A percentile compares a stretch with the other conserved stretches of the same genome.
Conservation (phyloP, 371 early-diverging fungal species). For the Mucor velutinosus region DNA sequence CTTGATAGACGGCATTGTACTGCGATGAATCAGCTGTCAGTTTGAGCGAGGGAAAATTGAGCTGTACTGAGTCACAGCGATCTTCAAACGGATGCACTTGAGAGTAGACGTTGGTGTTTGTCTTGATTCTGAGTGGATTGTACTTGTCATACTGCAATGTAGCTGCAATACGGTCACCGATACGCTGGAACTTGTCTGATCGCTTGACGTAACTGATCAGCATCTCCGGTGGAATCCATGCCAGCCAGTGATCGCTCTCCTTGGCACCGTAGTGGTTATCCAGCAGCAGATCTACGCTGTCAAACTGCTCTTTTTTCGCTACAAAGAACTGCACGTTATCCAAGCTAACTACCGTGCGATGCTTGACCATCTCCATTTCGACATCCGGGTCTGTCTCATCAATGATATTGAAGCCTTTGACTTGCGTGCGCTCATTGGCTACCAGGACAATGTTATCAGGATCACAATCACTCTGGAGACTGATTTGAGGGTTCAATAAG, state of each 20-base stretch:
- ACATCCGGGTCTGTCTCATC: constrained; percentile 33
- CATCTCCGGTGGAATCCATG: constrained; percentile 87
- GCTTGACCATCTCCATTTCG: constrained; percentile 60
- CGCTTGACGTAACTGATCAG: constrained; percentile 38
- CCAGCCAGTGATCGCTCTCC: constrained; percentile 68
- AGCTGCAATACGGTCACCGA: constrained; percentile 68
- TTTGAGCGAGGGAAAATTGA: constrained; percentile 64
- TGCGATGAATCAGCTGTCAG: constrained; percentile 68
- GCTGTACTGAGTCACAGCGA: constrained; percentile 48
- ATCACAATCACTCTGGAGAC: constrained; percentile 43
- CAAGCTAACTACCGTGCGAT: constrained; percentile 64
- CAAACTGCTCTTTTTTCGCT: constrained; percentile 31
- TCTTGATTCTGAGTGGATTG: constrained; percentile 67
- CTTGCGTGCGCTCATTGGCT: constrained; percentile 58
- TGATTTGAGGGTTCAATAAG: constrained; percentile 67
- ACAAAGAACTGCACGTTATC: constrained; percentile 78
- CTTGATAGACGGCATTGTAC: constrained; percentile 60
- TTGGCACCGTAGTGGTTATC: constrained; percentile 48
- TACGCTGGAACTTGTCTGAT: constrained; percentile 58
- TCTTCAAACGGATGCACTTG: constrained; percentile 37
- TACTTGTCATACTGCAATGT: constrained; percentile 67
- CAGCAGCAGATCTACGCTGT: constrained; percentile 26
- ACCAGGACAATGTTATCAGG: constrained; percentile 43
- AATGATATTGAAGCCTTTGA: constrained; percentile 53
- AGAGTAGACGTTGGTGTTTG: neutral